Conservation (phyloP, 352 stramenopile genomes). For the Detonula confervacea region DNA sequence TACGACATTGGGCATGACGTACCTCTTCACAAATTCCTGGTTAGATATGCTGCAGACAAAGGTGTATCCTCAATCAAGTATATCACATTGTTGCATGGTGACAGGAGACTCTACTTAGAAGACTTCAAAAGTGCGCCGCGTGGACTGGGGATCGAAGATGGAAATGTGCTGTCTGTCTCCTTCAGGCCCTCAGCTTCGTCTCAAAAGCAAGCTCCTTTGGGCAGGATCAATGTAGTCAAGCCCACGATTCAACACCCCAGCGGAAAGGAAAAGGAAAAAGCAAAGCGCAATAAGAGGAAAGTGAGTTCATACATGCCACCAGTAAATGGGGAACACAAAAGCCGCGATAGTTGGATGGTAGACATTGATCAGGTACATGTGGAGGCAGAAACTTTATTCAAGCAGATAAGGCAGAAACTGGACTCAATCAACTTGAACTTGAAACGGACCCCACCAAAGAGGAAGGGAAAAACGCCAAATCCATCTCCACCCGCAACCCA, state of each 20-base stretch:
- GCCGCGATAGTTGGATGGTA: background rate
- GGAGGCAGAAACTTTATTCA: background rate
- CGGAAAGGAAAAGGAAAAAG: too few relatives aligned
- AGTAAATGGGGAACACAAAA: background rate
- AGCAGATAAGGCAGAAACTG: background rate
- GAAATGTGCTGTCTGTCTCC: background rate
- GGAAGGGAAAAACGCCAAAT: background rate
- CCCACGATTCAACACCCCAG: background rate
- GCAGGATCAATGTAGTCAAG: background rate
- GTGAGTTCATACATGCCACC: background rate
- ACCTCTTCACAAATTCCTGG: background rate
- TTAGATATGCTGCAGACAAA: background rate
- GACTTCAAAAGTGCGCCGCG: background rate
- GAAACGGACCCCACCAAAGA: constrained; percentile 2
- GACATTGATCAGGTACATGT: background rate
- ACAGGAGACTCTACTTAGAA: background rate
- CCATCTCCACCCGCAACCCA: background rate
- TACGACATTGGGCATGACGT: too few relatives aligned
- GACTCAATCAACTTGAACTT: background rate
- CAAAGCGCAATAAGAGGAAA: background rate
- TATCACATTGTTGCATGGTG: background rate
- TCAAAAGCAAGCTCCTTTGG: background rate
- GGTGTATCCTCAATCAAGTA: background rate
- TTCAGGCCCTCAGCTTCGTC: background rate
- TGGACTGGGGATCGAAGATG: background rate